phyloP scores from a whole-genome alignment of 345 rosid species.

The Gynandropsis gynandra region DNA sequence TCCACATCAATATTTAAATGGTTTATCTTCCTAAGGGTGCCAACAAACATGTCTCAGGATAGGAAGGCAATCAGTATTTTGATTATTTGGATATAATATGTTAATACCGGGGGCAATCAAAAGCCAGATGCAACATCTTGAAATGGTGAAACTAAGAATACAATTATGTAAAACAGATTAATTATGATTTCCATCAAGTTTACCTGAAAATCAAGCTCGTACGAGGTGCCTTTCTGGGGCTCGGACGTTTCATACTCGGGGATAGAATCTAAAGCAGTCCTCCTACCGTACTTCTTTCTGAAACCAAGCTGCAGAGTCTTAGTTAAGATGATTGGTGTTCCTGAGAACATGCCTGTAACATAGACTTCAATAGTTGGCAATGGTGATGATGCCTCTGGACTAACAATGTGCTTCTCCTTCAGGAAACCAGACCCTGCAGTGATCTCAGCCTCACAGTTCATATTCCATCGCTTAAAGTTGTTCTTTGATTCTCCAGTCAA shows the following conservation, averaged over 20 bases:
- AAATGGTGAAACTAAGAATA: too few relatives aligned
- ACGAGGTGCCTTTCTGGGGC: constrained; percentile 31
- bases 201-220: constrained; percentile 60
- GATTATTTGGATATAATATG: too few relatives aligned
- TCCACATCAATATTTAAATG: constrained; percentile 21
- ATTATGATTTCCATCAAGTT: not conserved
- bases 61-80: not conserved
- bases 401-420: constrained; percentile 47
- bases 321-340: constrained; percentile 72
- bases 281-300: constrained; percentile 56
- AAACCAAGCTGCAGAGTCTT: constrained; percentile 62
- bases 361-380: constrained; percentile 72
- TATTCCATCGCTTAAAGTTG: constrained; percentile 50
- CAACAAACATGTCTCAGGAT: constrained; percentile 17
- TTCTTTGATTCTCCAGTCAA: constrained; percentile 50
- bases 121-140: too few relatives aligned
- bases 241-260: constrained; percentile 67
- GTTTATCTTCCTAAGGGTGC: constrained; percentile 16
- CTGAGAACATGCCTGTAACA: constrained; percentile 67
- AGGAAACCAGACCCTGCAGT: constrained; percentile 49
- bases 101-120: too few relatives aligned
- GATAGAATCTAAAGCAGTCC: constrained; percentile 53
- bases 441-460: constrained; percentile 64
- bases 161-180: too few relatives aligned
- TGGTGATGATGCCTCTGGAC: constrained; percentile 38